Conservation (phyloP, 1,284 basidiomycete species). For the Kwoniella shivajii region DNA sequence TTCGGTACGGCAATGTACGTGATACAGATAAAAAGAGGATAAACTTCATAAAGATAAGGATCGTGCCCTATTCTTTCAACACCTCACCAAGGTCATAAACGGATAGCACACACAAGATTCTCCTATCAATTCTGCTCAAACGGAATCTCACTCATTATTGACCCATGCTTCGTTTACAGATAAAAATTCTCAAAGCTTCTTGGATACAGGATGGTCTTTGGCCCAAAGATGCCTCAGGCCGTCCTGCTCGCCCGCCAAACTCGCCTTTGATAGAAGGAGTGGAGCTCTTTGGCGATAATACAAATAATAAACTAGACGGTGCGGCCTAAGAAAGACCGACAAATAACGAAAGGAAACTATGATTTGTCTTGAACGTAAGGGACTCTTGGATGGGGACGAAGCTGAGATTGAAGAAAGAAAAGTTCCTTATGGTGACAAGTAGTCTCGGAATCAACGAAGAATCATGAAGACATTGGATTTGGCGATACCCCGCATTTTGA, state of each 20-base stretch:
- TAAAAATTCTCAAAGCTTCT: conserved; percentile 45
- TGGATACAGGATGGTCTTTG: conserved; percentile 54
- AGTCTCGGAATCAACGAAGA: background rate
- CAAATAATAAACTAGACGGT: background rate
- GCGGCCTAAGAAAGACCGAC: background rate
- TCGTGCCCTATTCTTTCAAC: no score
- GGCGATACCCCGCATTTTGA: background rate
- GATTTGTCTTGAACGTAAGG: no score
- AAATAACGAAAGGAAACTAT: no score
- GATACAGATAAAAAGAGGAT: background rate
- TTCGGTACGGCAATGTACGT: background rate
- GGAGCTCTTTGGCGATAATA: conserved; percentile 12
- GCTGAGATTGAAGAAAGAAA: no score
- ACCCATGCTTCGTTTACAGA: no score
- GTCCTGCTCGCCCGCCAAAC: conserved; percentile 30
- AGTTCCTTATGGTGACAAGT: no score
- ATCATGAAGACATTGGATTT: no score
- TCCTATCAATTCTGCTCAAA: no score
- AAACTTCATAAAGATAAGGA: no score
- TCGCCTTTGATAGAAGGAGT: conserved; percentile 23
- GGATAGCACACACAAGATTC: no score
- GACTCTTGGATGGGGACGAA: no score
- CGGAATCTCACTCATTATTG: background rate
- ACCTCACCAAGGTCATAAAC: no score
- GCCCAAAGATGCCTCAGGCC: conserved; percentile 41